Conservation (phyloP, 1,139 yeast species). For the Lodderomyces theae region DNA sequence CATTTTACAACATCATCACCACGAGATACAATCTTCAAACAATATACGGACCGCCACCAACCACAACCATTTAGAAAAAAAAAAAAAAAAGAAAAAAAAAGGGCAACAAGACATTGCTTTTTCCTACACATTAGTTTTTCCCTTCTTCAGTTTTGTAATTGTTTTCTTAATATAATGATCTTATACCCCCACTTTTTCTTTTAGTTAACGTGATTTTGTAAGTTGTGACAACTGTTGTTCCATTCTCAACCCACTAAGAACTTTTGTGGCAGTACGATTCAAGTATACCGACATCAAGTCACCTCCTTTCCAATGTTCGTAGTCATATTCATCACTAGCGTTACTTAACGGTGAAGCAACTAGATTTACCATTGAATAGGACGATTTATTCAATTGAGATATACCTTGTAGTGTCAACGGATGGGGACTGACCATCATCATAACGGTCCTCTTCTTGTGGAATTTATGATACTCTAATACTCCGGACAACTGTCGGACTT, state of each 20-base stretch:
- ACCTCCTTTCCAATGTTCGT: conserved; percentile 36
- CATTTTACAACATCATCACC: conserved; percentile 11
- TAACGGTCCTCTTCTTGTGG: conserved; percentile 10
- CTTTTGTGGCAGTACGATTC: conserved; percentile 40
- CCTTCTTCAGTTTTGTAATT: neutral
- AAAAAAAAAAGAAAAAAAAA: too few species aligned
- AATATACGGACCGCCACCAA: conserved; percentile 13
- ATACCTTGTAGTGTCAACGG: conserved; percentile 59
- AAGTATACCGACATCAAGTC: conserved; percentile 39
- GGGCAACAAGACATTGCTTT: too few species aligned
- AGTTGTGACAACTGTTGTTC: conserved; percentile 11
- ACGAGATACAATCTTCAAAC: conserved; percentile 13
- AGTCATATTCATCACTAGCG: conserved; percentile 28
- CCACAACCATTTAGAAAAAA: conserved; percentile 5
- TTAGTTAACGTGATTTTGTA: neutral
- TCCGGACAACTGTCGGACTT: conserved; percentile 59
- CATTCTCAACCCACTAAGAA: conserved; percentile 38
- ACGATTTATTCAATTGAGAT: conserved; percentile 50
- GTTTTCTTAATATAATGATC: neutral
- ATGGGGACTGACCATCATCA: conserved; percentile 56
- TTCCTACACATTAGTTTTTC: too few species aligned
- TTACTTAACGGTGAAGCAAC: conserved; percentile 35
- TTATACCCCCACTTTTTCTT: neutral
- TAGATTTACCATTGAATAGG: conserved; percentile 55
- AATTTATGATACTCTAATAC: conserved; percentile 42